These are phyloP conservation scores for Chaetomium olivaceum DNA, from an alignment of 2,329 filamentous ascomycete genomes.

Conservation along the genomic window DNA sequence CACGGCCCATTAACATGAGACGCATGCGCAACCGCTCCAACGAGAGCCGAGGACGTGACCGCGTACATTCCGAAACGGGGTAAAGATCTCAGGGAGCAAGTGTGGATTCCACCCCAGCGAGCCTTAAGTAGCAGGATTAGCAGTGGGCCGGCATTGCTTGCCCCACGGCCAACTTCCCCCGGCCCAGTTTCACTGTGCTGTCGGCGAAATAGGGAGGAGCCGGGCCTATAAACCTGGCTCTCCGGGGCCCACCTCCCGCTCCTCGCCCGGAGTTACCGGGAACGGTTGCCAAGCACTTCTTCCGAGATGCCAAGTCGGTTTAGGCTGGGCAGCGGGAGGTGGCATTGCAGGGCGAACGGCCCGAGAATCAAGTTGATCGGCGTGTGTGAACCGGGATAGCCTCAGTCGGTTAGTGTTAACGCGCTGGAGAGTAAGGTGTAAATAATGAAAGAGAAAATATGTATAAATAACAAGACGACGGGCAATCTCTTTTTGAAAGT, in stretches of 20 bases:
- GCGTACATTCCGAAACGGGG: neutral
- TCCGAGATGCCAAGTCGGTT: constrained; percentile 12
- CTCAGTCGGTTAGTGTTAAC: neutral
- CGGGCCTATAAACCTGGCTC: neutral
- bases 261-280: neutral
- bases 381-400: neutral
- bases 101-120: neutral
- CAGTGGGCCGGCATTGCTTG: neutral
- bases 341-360: neutral
- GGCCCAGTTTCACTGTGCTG: neutral
- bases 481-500: neutral
- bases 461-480: neutral
- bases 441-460: neutral
- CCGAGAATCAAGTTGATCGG: neutral
- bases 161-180: neutral
- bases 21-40: neutral
- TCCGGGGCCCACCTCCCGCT: neutral
- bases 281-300: constrained; percentile 1
- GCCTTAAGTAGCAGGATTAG: neutral
- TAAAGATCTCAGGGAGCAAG: neutral
- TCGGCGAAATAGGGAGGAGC: neutral
- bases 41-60: neutral
- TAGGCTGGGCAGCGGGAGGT: neutral
- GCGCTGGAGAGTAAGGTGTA: neutral
- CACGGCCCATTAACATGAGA: neutral